Conservation (phyloP, 1,139 yeast species). For the Kodamaea sp. region DNA sequence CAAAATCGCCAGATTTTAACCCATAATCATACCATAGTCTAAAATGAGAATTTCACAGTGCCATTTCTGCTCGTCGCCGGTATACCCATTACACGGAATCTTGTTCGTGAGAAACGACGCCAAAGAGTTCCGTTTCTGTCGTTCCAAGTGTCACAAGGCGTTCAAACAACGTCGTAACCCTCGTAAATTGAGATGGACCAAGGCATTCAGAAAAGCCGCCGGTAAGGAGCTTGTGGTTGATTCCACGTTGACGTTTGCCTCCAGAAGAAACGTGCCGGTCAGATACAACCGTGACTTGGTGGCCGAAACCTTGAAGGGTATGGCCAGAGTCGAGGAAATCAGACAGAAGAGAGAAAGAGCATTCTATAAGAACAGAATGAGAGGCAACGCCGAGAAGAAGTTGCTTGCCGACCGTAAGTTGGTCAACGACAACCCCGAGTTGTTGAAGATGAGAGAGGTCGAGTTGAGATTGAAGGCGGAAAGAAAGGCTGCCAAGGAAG, state of each 20-base stretch:
- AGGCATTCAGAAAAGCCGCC: constrained; percentile 98
- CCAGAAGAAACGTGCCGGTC: constrained; percentile 97
- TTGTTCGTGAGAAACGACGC: constrained; percentile 98
- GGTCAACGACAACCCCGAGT: constrained; percentile 84
- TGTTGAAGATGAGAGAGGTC: constrained; percentile 89
- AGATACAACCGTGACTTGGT: constrained; percentile 96
- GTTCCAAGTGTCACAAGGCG: constrained; percentile 96
- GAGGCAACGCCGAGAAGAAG: constrained; percentile 89
- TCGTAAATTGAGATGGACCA: constrained; percentile 96
- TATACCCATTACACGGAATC: constrained; percentile 96
- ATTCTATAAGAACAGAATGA: constrained; percentile 99
- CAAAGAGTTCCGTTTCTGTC: constrained; percentile 94
- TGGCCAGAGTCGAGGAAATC: constrained; percentile 95
- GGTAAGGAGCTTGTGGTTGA: constrained; percentile 99
- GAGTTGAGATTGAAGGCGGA: constrained; percentile 83
- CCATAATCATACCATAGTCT: constrained; percentile 5
- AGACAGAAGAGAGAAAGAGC: constrained; percentile 97
- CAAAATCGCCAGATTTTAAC: too few species aligned
- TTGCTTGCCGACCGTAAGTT: constrained; percentile 84
- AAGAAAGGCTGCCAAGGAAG: constrained; percentile 62
- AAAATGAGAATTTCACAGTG: constrained; percentile 90
- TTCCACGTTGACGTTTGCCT: constrained; percentile 92
- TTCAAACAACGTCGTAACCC: constrained; percentile 99
- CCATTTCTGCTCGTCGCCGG: constrained; percentile 97
- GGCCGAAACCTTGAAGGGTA: constrained; percentile 89